Evolutionary conservation across 495 filamentous ascomycete species (phyloP).

Genomic region (Neurospora terricola): DNA sequence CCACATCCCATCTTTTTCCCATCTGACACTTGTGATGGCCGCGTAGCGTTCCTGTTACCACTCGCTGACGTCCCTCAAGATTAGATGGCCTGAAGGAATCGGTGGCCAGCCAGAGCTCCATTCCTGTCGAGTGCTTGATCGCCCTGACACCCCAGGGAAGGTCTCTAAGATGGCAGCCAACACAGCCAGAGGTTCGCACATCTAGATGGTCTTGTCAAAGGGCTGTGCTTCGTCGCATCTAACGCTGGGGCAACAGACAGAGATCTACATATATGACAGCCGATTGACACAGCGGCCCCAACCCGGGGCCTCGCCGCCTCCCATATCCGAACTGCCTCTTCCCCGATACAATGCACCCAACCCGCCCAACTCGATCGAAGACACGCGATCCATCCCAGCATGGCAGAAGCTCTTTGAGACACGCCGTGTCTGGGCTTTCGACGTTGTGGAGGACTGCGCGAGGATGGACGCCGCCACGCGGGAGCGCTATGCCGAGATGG

Average conservation of each 20-base stretch:
- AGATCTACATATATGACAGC: constrained; percentile 81
- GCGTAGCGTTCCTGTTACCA: not conserved
- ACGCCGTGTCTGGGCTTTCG: constrained; percentile 63
- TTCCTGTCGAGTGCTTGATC: constrained; percentile 64
- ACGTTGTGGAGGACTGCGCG: constrained; percentile 53
- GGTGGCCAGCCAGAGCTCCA: constrained; percentile 54
- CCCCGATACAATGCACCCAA: constrained; percentile 48
- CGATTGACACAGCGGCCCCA: constrained; percentile 47
- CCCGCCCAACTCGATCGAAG: constrained; percentile 63
- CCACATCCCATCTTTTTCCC: not conserved
- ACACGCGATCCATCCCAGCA: constrained; percentile 63
- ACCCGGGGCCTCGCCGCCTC: constrained; percentile 25
- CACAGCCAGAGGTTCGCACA: constrained; percentile 60
- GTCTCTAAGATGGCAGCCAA: constrained; percentile 63
- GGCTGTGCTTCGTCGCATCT: not conserved
- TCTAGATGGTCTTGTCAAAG: not conserved
- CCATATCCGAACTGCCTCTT: constrained; percentile 39
- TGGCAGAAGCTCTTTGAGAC: constrained; percentile 75
- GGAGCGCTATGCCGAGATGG: constrained; percentile 51
- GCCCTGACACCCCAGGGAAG: constrained; percentile 74
- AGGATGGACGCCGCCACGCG: constrained; percentile 42
- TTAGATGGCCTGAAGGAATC: constrained; percentile 59
- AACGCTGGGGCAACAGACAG: constrained; percentile 43
- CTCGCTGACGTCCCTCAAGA: constrained; percentile 12
- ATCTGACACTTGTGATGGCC: constrained; percentile 1